phyloP scores from a whole-genome alignment of 2,329 filamentous ascomycete species.

The Fusarium secorum region DNA sequence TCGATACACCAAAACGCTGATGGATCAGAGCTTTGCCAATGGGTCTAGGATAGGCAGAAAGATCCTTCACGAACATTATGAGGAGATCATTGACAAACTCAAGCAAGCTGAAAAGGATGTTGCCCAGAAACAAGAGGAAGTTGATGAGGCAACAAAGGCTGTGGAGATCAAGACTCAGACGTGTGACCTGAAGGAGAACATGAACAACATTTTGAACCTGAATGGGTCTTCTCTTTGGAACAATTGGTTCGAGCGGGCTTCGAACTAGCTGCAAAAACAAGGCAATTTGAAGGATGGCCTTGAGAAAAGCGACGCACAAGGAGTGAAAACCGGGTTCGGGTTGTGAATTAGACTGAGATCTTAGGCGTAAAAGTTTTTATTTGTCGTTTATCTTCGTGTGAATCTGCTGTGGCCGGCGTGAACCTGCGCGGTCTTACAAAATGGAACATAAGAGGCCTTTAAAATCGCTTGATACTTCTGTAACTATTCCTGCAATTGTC shows the following conservation, averaged over 20 bases:
- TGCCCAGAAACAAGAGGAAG: not conserved
- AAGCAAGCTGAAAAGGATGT: not conserved
- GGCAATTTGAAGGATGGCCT: not conserved
- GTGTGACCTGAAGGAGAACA: not conserved
- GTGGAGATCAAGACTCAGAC: not conserved
- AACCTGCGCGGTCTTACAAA: not conserved
- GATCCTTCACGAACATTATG: not conserved
- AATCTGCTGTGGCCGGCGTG: not conserved
- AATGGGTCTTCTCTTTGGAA: not conserved
- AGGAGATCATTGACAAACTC: not conserved
- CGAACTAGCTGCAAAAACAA: not conserved
- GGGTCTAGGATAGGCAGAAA: not conserved
- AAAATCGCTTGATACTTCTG: not conserved
- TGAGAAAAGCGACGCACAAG: not conserved
- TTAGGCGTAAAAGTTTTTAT: not conserved
- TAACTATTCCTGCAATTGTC: not conserved
- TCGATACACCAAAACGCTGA: not conserved
- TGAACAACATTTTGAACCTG: not conserved
- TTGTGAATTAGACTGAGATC: not conserved
- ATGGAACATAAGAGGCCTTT: not conserved
- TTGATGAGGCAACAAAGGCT: not conserved
- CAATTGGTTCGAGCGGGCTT: not conserved
- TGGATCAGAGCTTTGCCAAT: not conserved
- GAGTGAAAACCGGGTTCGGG: not conserved
- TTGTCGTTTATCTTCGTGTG: not conserved